phyloP scores from a whole-genome alignment of 306 rosid genomes.

The Lathyrus aphaca region DNA sequence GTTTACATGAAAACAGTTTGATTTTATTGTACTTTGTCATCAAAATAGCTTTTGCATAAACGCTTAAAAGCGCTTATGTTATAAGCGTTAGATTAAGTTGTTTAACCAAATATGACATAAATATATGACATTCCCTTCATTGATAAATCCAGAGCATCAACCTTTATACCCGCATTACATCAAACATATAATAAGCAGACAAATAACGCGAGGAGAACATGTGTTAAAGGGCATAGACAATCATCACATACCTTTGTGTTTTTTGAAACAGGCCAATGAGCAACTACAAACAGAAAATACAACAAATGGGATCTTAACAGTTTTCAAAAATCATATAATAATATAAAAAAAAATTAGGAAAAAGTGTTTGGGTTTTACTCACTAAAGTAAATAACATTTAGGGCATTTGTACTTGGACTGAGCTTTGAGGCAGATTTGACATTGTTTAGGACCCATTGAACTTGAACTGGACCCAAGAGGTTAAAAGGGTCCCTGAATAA shows the following conservation, averaged over 20 bases:
- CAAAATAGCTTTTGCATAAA: neutral
- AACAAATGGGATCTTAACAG: constrained; percentile 22
- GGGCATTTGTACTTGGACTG: constrained; percentile 88
- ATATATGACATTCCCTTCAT: constrained; percentile 12
- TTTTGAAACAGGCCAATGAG: constrained; percentile 77
- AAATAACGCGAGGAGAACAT: neutral
- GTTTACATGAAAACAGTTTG: neutral
- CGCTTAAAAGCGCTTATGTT: neutral
- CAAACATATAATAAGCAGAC: constrained; percentile 23
- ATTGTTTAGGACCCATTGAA: constrained; percentile 67
- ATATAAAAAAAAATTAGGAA: neutral
- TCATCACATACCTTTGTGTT: constrained; percentile 69
- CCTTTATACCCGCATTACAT: constrained; percentile 12
- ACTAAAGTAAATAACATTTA: constrained; percentile 74
- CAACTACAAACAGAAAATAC: constrained; percentile 52
- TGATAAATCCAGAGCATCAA: constrained; percentile 4
- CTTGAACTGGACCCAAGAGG: neutral
- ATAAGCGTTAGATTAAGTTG: neutral
- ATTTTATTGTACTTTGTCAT: neutral
- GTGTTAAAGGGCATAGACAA: neutral
- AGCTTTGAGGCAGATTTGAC: constrained; percentile 72
- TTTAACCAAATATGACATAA: neutral
- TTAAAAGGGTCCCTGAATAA: neutral
- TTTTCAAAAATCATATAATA: neutral
- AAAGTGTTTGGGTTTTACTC: constrained; percentile 14